Conservation (phyloP, 306 rosid genomes). For the cucumber (Cucumis sativus) region DNA sequence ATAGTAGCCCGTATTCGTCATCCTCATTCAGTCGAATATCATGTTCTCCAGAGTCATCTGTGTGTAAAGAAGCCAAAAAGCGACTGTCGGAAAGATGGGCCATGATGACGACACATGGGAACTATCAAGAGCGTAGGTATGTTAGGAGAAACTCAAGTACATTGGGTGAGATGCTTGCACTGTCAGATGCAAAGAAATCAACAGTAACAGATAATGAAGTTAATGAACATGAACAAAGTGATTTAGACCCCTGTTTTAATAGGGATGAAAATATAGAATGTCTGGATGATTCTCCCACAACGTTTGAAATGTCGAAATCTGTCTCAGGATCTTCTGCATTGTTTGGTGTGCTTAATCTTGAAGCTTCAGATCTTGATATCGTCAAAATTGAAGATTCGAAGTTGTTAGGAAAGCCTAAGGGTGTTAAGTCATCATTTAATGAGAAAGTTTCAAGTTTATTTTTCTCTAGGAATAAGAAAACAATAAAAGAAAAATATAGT, state of each 20-base stretch:
- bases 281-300: conserved; percentile 25
- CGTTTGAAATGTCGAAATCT: conserved; percentile 62
- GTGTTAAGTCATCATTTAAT: conserved; percentile 52
- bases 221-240: conserved; percentile 30
- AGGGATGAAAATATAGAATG: conserved; percentile 31
- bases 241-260: conserved; percentile 29
- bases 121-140: conserved; percentile 42
- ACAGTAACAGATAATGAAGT: conserved; percentile 24
- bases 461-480: conserved; percentile 70
- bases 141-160: conserved; percentile 53
- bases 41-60: conserved; percentile 82
- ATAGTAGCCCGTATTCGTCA: conserved; percentile 57
- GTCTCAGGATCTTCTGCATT: conserved; percentile 41
- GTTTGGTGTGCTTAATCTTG: conserved; percentile 29
- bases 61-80: conserved; percentile 89
- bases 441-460: conserved; percentile 82
- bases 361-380: conserved; percentile 34
- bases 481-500: conserved; percentile 43
- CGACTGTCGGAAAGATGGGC: conserved; percentile 93
- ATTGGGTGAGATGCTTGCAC: conserved; percentile 94
- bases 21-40: conserved; percentile 56
- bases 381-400: conserved; percentile 30
- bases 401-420: conserved; percentile 49
- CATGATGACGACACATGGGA: conserved; percentile 48
- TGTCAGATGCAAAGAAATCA: conserved; percentile 53